Evolutionary conservation across 495 filamentous ascomycete genomes (phyloP), one percentile per base, ranked within the genome.

Genomic region (Hypoxylon subgilvum): DNA sequence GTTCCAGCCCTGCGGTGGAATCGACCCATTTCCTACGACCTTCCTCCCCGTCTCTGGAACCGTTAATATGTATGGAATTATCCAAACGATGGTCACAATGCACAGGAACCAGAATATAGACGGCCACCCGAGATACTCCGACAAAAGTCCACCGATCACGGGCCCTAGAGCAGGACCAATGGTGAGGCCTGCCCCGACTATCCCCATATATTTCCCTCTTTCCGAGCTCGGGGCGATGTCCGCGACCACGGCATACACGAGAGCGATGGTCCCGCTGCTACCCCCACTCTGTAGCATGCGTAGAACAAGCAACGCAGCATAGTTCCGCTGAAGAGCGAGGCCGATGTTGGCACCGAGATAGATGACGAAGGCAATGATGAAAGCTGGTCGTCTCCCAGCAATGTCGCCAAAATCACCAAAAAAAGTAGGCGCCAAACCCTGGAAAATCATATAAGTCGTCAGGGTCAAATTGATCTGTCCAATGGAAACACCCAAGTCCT

Each of bases 51-150:
- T 91, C 70, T 91, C 88, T 2, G 87, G 87, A 12, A 88, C 74
- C 7, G 75, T 63, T 35, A 88, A 30, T 12, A 78, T 38, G 56
- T 82, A 85, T 1, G 80, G 68, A 18, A 84, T 59, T 6, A 85
- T 68, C 67, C 78, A 84, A 14, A 72, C 71, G 0, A 74, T 81
- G 9, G 76, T 72, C 21, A 85, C 63, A 35, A 90, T 89, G 39
- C 79, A 75, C 22, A 89, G 74, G 57, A 91, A 90, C 86, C 86
- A 90, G 66, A 91, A 93, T 34, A 89, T 87, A 39, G 81, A 76
- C 18, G 83, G 66, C 88, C 88, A 92, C 0, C 85, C 86, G 0
- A 90, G 73, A 19, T 81, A 87, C 23, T 88, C 76, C 6, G 78
- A 72, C 0, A 91, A 70, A 0, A 89, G 52, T 0, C 88, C 88